Evolutionary conservation across 2,329 filamentous ascomycete species (phyloP), one percentile per base, ranked within the genome.

Genomic region (Cercospora sesami): DNA sequence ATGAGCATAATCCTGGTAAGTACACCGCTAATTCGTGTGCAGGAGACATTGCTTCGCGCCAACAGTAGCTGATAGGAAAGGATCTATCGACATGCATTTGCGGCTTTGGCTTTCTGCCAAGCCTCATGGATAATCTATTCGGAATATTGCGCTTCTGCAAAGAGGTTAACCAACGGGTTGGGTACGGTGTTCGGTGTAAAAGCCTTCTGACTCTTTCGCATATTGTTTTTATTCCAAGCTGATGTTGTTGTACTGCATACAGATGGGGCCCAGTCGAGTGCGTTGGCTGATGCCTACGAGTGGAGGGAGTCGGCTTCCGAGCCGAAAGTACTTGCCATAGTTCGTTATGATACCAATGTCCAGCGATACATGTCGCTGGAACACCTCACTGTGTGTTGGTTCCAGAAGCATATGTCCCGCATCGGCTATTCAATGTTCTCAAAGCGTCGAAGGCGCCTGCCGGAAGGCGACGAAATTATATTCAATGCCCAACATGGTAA

Each of bases 1-100:
- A 61, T 61, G 42, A 61, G 9, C 6, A 7, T 28, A 30, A 21
- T 21, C 21, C 42, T 33, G 30, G 30, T 39, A 9, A 33, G 39
- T 30, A 53, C 57, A 18, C 55, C 51, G 48, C 64, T 65, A 42
- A 65, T 36, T 51, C 16, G 26, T 45, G 6, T 36, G 26, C 58
- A 77, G 75, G 75, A 76, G 60, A 68, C 71, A 23, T 65, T 77
- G 14, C 68, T 75, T 63, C 71, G 75, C 14, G 68, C 75, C 12
- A 71, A 76, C 64, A 75, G 73, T 64, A 74, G 69, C 60, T 76
- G 63, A 75, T 66, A 14, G 30, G 51, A 39, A n/a, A 63, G 62
- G n/a, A 60, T 39, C 30, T 36, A 39, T 60, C 10, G 48, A 31
- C 21, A 31, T 42, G 61, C 55, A 58, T 67, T 45, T 60, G 33